A percentile compares a stretch with the other conserved stretches of the same genome.
Evolutionary conservation across 1,284 basidiomycete genomes (phyloP).

Genomic region (Cutaneotrichosporon cavernicola): DNA sequence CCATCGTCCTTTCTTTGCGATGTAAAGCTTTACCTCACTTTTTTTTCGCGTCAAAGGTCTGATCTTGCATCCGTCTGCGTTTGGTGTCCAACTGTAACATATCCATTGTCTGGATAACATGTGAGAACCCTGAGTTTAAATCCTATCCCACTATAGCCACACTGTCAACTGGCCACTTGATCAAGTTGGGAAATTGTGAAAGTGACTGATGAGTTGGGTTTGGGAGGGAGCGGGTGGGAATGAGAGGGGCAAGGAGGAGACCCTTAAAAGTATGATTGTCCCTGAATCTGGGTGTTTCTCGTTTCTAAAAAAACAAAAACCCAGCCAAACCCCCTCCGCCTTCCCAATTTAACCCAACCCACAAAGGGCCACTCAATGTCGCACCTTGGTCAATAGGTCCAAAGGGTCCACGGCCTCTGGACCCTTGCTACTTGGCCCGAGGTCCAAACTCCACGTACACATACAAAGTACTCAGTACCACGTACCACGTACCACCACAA

Average conservation of each 20-base stretch:
- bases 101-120: too few species aligned
- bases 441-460: not conserved
- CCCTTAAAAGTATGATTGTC: not conserved
- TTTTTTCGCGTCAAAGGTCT: too few species aligned
- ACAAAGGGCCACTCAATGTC: too few species aligned
- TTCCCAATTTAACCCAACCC: too few species aligned
- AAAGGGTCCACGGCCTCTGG: too few species aligned
- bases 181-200: too few species aligned
- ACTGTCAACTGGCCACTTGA: not conserved
- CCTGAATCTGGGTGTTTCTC: conserved; percentile 2
- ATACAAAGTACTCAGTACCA: too few species aligned
- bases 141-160: not conserved
- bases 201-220: not conserved
- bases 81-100: too few species aligned
- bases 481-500: not conserved
- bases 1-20: too few species aligned
- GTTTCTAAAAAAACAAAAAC: conserved; percentile 3
- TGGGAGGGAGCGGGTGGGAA: not conserved
- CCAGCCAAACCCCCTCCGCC: not conserved
- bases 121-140: not conserved
- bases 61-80: too few species aligned
- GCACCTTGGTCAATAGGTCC: too few species aligned
- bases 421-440: not conserved
- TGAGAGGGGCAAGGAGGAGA: not conserved
- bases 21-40: too few species aligned